Base-by-base conservation (phyloP, 2,329 filamentous ascomycete species). In the Davidsoniella virescens region DNA sequence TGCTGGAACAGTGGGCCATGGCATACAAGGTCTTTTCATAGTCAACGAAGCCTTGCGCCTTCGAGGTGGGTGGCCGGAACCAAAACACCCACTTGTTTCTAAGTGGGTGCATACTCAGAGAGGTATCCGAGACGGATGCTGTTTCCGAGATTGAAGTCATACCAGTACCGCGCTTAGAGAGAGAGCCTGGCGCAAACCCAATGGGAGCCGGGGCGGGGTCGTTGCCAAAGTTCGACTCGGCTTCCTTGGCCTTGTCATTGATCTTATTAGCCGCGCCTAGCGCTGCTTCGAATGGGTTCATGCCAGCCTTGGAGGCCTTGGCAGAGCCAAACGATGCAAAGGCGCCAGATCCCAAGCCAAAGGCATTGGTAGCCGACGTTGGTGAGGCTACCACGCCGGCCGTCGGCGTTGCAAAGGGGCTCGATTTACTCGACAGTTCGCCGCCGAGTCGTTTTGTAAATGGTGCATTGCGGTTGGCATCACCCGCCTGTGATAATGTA, bases 21-120 rank as follows among this genome's bases (percentile, higher is more conserved):
- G 87, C 78, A 59, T 92, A 84, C 54, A 94, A 80, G 5, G 90
- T 96, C 67, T 96, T 94, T 65, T 98, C 92, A 65, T 98, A 98
- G 65, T 96, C 90, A 59, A 82, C 76, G 60, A 73, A 81, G 39
- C 78, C 78, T 61, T 92, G 90, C 56, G 90, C 92, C 69, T 98
- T 98, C 57, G 87, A 88, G 59, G 93, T 94, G 46, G 92, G 92
- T 38, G 92, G 92, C 53, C 92, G 79, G 67, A 93, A 98, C 87
- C 92, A 96, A 64, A 96, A 87, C 33, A 94, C 82, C 92, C 92
- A 98, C 55, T 80, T 82, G 64, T 87, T 81, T 67, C 84, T 87
- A 59, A 96, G 72, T 54, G 76, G 73, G 56, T 67, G 66, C 29
- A 37, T 6, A 43, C 36, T 48, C 14, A 25, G 14, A 17, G 17